Evolutionary conservation across 805 yeast genomes (phyloP).

Genomic region (Myxozyma melibiosi): DNA sequence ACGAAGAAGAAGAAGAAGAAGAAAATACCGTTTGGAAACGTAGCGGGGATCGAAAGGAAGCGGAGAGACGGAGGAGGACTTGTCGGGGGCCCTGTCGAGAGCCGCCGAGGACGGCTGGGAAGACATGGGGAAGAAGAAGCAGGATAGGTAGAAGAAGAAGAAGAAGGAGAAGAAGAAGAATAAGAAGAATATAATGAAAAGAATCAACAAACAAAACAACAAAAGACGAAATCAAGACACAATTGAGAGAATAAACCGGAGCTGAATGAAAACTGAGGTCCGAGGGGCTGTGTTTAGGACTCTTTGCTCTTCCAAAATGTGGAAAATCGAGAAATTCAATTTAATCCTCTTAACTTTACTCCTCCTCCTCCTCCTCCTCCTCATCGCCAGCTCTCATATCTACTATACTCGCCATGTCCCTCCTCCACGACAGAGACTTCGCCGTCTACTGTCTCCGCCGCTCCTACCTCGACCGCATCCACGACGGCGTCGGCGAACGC

Average conservation of each 20-base stretch:
- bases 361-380: no score
- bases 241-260: background rate
- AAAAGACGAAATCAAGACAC: background rate
- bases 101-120: constrained; percentile 12
- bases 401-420: constrained; percentile 15
- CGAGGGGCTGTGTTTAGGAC: no score
- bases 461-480: constrained; percentile 21
- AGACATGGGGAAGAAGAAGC: background rate
- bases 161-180: background rate
- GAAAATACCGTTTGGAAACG: constrained; percentile 21
- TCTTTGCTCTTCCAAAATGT: no score
- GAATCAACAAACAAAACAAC: no score
- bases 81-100: constrained; percentile 1
- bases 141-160: background rate
- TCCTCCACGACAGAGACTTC: constrained; percentile 23
- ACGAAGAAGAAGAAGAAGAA: background rate
- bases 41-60: constrained; percentile 26
- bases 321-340: no score
- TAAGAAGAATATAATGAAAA: no score
- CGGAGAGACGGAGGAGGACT: constrained; percentile 19
- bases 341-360: no score
- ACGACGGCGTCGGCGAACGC: constrained; percentile 32
- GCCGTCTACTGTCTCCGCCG: constrained; percentile 24
- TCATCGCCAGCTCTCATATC: no score
- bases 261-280: background rate